Evolutionary conservation across 73 alveolate genomes (phyloP), one percentile per base, ranked within the genome.

Genomic region (Halteria grandinella): DNA sequence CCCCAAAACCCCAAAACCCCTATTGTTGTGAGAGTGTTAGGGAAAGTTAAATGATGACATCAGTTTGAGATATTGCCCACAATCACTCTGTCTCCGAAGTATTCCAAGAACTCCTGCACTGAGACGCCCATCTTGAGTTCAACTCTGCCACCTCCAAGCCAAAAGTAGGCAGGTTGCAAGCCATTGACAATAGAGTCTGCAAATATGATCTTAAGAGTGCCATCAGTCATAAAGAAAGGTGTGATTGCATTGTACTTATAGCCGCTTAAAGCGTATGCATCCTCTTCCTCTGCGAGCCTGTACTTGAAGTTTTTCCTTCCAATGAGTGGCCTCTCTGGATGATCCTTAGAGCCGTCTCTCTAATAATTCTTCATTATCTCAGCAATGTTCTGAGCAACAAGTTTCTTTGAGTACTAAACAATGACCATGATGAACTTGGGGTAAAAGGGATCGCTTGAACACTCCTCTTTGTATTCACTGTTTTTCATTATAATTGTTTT

Each of bases 141-240:
- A 0, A 79, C 95, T 32, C 88, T 69, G 4, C 95, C 95, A 7
- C 93, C 95, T 28, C 95, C 95, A 20, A 88, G 75, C 88, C 89
- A 88, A 62, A 88, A 76, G 49, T 63, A 88, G 28, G 28, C 18
- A 17, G 91, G 91, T 23, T 45, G 29, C 0, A 85, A 72, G 5
- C 63, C 31, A 2, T 40, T 2, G 5, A 11, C 47, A 11, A 88
- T 49, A 8, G 39, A 54, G 21, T 84, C 79, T 34, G 83, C 28
- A 11, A 88, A 27, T 12, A 88, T 34, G 3, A 88, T 41, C 34
- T 85, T 85, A 23, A 88, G 48, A 21, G 57, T 51, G 29, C 39
- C 39, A 49, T 70, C 51, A 20, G 72, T 81, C 91, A 89, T 86
- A 32, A 77, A 77, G 77, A 84, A 89, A 20, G 97, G 94, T 34